phyloP scores from a whole-genome alignment of 257 asterid species.

The Salvia hispanica region DNA sequence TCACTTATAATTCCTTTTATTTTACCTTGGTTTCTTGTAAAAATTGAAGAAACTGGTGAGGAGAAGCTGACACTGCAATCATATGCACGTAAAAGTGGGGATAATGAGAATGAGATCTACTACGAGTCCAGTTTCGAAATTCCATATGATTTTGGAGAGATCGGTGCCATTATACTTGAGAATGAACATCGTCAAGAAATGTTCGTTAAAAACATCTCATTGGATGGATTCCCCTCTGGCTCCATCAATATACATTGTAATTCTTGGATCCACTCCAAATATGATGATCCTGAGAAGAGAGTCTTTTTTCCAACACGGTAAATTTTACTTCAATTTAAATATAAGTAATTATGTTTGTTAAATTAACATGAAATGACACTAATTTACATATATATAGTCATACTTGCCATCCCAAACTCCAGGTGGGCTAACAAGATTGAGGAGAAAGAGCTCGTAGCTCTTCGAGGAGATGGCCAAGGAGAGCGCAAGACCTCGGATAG shows the following conservation, averaged over 20 bases:
- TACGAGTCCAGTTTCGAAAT: slow-evolving; percentile 46
- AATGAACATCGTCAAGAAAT: slow-evolving; percentile 63
- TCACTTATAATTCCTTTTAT: neutral
- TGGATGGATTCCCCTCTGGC: slow-evolving; percentile 42
- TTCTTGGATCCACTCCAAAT: slow-evolving; percentile 70
- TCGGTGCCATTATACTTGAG: slow-evolving; percentile 62
- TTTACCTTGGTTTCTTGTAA: neutral
- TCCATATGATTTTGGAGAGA: slow-evolving; percentile 54
- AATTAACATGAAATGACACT: too few species aligned
- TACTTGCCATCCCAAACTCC: slow-evolving; percentile 77
- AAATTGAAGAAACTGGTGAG: slow-evolving; percentile 40
- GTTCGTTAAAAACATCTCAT: slow-evolving; percentile 45
- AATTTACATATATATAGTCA: slow-evolving; percentile 45
- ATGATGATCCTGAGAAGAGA: slow-evolving; percentile 40
- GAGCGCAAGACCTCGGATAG: slow-evolving; percentile 52
- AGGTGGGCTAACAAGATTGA: slow-evolving; percentile 41
- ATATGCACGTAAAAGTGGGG: slow-evolving; percentile 37
- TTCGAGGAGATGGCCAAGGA: slow-evolving; percentile 69
- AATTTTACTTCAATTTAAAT: too few species aligned
- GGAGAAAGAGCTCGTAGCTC: slow-evolving; percentile 50
- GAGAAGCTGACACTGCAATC: slow-evolving; percentile 42
- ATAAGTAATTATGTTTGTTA: too few species aligned
- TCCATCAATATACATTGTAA: slow-evolving; percentile 39
- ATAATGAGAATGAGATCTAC: slow-evolving; percentile 12
- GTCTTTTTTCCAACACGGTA: slow-evolving; percentile 60